A percentile compares a stretch with the other conserved stretches of the same genome.
Evolutionary conservation across 306 rosid genomes (phyloP).

Genomic region (Sicyos edulis): DNA sequence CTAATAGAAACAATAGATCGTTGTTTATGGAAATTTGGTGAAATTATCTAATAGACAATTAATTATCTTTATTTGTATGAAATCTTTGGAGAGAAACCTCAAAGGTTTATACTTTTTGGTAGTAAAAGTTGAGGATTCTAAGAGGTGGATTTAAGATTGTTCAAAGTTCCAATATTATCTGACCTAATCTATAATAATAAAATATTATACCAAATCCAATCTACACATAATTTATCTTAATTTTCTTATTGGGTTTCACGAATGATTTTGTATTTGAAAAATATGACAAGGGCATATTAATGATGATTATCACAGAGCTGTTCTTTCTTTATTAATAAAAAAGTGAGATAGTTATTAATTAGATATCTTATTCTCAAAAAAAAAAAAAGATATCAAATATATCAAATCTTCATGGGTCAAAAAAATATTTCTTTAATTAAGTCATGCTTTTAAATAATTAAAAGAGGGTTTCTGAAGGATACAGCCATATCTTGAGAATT

Average conservation of each 20-base stretch:
- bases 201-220: background rate
- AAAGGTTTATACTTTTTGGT: background rate
- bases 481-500: background rate
- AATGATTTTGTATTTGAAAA: background rate
- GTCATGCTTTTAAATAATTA: background rate
- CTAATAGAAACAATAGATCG: too few species aligned
- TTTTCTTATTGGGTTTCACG: background rate
- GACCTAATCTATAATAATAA: background rate
- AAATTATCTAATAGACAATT: too few species aligned
- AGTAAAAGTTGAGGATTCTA: background rate
- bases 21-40: too few species aligned
- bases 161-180: background rate
- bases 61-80: too few species aligned
- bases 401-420: background rate
- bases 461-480: background rate
- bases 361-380: too few species aligned
- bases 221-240: background rate
- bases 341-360: background rate
- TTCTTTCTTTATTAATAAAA: background rate
- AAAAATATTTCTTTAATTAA: background rate
- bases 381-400: too few species aligned
- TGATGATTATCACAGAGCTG: background rate
- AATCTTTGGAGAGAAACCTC: too few species aligned
- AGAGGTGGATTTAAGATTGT: background rate
- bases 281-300: background rate